Base-by-base conservation (phyloP, 2,329 filamentous ascomycete species). In the Fusarium staphyleae region DNA sequence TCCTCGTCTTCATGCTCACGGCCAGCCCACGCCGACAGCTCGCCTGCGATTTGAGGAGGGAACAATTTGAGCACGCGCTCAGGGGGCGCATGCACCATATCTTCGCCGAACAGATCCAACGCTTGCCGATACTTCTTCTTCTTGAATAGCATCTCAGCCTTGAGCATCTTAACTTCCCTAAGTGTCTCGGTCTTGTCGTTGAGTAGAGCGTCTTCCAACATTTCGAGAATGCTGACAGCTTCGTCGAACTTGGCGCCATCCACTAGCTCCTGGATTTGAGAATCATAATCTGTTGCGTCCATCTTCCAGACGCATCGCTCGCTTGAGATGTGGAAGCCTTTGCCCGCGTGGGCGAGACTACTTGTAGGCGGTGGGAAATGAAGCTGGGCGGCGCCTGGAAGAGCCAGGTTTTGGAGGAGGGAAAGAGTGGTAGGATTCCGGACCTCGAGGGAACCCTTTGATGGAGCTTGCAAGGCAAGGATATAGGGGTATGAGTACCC, bases 401-500 rank as follows among this genome's bases (percentile, higher is more conserved):
- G 81, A 6, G 86, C 80, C 44, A 99, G 88, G 0, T 86, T 91
- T 74, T 99, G 95, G 14, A 99, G 78, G 13, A 97, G 77, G n/a
- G 87, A 95, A 37, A 98, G 77, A 0, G 93, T 98, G 52, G 95
- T 89, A 0, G 95, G 93, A 68, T 97, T 99, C 33, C 95, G 84
- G 30, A 99, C 88, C 74, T 99, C 95, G 10, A 99, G 77, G 0
- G 85, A 86, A 3, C 93, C 92, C 72, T 95, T 96, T 1, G 89
- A 82, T 1, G 91, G 86, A 7, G 91, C 81, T 69, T 96, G 92
- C 12, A 99, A 78, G 9, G 92, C 90, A 41, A 99, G 79, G 48
- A 99, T 87, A 70, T 97, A 99, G 0, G 95, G 95, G 71, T 99
- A 99, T 16, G 93, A 97, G 72, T 97, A 99, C 16, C 93, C 95